Evolutionary conservation across 2,329 filamentous ascomycete genomes (phyloP), one percentile per base, ranked within the genome.

Genomic region (Claviceps sp.): DNA sequence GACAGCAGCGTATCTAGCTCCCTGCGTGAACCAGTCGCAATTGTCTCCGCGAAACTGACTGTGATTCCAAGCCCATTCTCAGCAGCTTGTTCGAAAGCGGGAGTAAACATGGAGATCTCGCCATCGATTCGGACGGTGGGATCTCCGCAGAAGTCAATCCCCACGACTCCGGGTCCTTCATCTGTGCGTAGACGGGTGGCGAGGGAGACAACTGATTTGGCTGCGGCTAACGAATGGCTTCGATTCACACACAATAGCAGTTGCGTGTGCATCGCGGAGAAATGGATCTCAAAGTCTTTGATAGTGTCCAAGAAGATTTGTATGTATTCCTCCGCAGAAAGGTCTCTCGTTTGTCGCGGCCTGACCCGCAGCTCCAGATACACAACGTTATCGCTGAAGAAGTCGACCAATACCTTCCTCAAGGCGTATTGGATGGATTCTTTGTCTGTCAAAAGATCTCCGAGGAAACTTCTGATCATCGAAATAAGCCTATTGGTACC

Each of bases 331-430:
- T 76, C 74, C 56, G 81, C 80, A 24, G 80, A 77, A 41, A 87
- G 68, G 0, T 66, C 62, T 3, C 75, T 71, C 37, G 84, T 78
- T 2, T 76, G 73, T 50, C 88, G 79, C 1, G 88, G 88, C 1
- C 86, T 93, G 0, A 87, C 91, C 44, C 88, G 81, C 24, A 93
- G 76, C 64, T 94, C 88, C 13, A 90, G 74, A 62, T 93, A 91
- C 52, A 78, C 74, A 16, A 91, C 82, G 38, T 85, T 85, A 61
- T 93, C 87, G 26, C 66, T 64, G 49, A 77, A 72, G 61, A 93
- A 94, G 59, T 81, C 76, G 20, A 69, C 55, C 6, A 88, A 72
- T 45, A 90, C 85, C 5, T 78, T 74, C 43, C 67, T 70, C 1
- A 86, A 88, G 26, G 85, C 79, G 59, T 78, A 74, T 42, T 68